These are phyloP conservation scores for Harringtonia lauricola DNA, from an alignment of 2,329 filamentous ascomycete species.

Conservation along the genomic window DNA sequence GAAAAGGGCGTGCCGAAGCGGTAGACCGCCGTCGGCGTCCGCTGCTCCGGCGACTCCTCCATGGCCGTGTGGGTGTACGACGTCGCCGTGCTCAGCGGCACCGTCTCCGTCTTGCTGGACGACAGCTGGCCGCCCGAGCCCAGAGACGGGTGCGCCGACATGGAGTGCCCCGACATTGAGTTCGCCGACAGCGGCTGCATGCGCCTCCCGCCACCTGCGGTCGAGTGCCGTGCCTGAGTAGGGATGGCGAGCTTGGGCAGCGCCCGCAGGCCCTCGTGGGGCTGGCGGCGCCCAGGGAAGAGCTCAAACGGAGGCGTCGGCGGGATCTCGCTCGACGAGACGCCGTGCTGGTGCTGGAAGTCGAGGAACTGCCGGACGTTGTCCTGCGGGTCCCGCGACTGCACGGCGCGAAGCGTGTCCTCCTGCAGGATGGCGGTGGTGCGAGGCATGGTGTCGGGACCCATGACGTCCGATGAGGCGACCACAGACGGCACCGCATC, in stretches of 20 bases:
- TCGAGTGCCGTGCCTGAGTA: slow-evolving; percentile 16
- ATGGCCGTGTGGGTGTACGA: slow-evolving; percentile 13
- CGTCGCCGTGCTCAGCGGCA: slow-evolving; percentile 4
- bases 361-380: slow-evolving; percentile 85
- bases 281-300: slow-evolving; percentile 31
- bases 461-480: slow-evolving; percentile 83
- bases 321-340: slow-evolving; percentile 42
- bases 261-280: slow-evolving; percentile 43
- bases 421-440: slow-evolving; percentile 63
- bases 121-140: not conserved
- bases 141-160: slow-evolving; percentile 8
- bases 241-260: slow-evolving; percentile 56
- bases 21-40: slow-evolving; percentile 52
- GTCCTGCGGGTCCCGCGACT: slow-evolving; percentile 74
- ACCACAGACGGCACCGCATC: slow-evolving; percentile 73
- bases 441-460: slow-evolving; percentile 42
- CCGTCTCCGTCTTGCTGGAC: slow-evolving; percentile 5
- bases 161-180: slow-evolving; percentile 14
- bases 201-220: slow-evolving; percentile 5
- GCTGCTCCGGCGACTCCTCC: slow-evolving; percentile 20
- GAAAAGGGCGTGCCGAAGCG: slow-evolving; percentile 80
- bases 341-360: slow-evolving; percentile 56
- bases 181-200: slow-evolving; percentile 14
- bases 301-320: slow-evolving; percentile 61
- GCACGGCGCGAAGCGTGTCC: slow-evolving; percentile 57